Conservation (phyloP, 441 rosid genomes). For the Pelargonium citronellum region DNA sequence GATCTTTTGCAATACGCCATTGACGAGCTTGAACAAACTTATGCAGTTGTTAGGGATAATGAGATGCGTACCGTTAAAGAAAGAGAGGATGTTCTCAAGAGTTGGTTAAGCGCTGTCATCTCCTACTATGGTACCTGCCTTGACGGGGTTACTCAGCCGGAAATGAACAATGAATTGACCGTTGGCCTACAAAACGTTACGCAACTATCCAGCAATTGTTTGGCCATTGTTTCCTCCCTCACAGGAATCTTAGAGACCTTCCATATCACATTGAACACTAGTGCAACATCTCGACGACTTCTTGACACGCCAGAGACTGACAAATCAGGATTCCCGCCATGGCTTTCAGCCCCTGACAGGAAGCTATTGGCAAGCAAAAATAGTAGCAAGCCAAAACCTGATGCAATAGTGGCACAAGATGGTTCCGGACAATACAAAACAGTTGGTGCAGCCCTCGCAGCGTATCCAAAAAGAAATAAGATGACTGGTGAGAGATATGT, state of each 20-base stretch:
- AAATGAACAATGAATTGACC: conserved; percentile 16
- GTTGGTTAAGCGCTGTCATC: conserved; percentile 34
- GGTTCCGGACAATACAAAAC: conserved; percentile 50
- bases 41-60: conserved; percentile 29
- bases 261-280: conserved; percentile 11
- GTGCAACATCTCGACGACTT: conserved; percentile 16
- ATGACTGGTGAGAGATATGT: conserved; percentile 26
- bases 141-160: conserved; percentile 26
- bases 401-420: conserved; percentile 45
- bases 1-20: conserved; percentile 33
- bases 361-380: conserved; percentile 26
- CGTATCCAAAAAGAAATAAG: conserved; percentile 49
- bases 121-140: conserved; percentile 32
- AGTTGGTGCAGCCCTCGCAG: conserved; percentile 41
- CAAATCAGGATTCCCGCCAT: conserved; percentile 30
- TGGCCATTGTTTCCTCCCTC: conserved; percentile 36
- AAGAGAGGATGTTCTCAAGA: conserved; percentile 27
- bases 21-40: conserved; percentile 30
- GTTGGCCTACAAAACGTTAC: conserved; percentile 29
- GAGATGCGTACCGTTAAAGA: conserved; percentile 27
- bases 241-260: conserved; percentile 26
- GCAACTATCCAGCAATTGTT: conserved; percentile 40
- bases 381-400: conserved; percentile 17
- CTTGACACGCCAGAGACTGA: conserved; percentile 19
- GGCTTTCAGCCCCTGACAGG: conserved; percentile 49